Base-by-base conservation (phyloP, 805 yeast genomes). In the Tetrapisispora fleetii region DNA sequence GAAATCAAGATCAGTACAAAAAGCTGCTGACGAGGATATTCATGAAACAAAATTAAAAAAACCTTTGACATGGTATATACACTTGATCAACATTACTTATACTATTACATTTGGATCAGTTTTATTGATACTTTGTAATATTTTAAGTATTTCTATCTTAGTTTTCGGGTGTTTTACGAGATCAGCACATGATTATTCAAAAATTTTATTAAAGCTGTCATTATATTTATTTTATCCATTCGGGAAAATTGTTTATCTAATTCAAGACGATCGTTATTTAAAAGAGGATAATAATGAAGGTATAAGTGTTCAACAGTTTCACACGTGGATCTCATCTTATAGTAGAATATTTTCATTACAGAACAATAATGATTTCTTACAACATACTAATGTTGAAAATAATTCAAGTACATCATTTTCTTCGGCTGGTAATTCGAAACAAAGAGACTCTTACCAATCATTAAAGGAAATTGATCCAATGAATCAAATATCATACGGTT, bases 241-340 rank as follows among this genome's bases (percentile, higher is more conserved):
- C 71, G 98, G 98, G 3, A 87, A 83, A 58, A 81, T 87, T 56
- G 93, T 93, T 4, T 77, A 87, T 49, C 71, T 91, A 52, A 76
- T 75, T 51, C 80, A 80, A 52, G 96, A 88, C 57, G 81, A 85
- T 50, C 82, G 84, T 56, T 93, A 91, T 63, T 67, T 86, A 41
- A 75, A 77, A 40, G 98, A 91, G 65, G 99, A 91, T 64, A 85
- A 81, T 43, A 80, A 89, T 56, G 95, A 86, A 58, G 98, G 98
- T 18, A 77, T 91, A 33, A 77, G 90, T 5, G 72, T 88, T 9
- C 80, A 82, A 18, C 97, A 90, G 64, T 93, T 87, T 61, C 82
- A 84, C 54, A 74, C 82, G 51, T 91, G 99, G 99, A 83, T 95
- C 61, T 74, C 81, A 5, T 73, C 73, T 28, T 84, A 85, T 51